Evolutionary conservation across 345 rosid species (phyloP).

Genomic region (Boechera divaricarpa): DNA sequence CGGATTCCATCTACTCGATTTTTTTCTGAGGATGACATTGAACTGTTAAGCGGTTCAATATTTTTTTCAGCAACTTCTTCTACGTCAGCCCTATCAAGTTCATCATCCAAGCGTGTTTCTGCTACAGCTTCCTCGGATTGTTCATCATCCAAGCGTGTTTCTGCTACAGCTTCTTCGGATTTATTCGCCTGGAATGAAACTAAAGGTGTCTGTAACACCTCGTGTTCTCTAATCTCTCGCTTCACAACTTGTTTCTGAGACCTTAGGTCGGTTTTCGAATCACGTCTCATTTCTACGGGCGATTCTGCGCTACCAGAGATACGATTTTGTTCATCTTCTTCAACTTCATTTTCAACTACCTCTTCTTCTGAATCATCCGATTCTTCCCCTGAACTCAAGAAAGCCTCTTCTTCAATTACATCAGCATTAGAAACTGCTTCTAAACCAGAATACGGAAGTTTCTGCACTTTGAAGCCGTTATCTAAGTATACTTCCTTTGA

Average conservation of each 20-base stretch:
- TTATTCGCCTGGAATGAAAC: slow-evolving; percentile 23
- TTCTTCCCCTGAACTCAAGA: slow-evolving; percentile 22
- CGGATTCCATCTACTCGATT: slow-evolving; percentile 41
- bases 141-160: slow-evolving; percentile 42
- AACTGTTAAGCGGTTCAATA: slow-evolving; percentile 39
- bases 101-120: slow-evolving; percentile 40
- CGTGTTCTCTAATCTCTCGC: slow-evolving; percentile 25
- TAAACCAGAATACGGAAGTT: slow-evolving; percentile 25
- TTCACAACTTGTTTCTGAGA: slow-evolving; percentile 33
- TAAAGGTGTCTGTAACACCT: not conserved
- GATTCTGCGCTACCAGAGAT: slow-evolving; percentile 37
- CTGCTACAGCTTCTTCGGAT: slow-evolving; percentile 29
- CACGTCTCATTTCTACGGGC: slow-evolving; percentile 17
- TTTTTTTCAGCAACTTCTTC: slow-evolving; percentile 45
- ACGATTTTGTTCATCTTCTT: slow-evolving; percentile 6
- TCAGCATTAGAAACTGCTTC: slow-evolving; percentile 39
- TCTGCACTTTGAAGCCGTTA: slow-evolving; percentile 31
- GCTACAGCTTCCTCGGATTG: slow-evolving; percentile 28
- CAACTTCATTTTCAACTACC: slow-evolving; percentile 15
- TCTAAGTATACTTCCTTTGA: slow-evolving; percentile 41
- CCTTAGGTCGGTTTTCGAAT: not conserved
- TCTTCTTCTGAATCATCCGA: slow-evolving; percentile 26
- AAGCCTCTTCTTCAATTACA: slow-evolving; percentile 30
- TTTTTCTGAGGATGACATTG: slow-evolving; percentile 27
- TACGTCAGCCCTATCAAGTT: slow-evolving; percentile 32